These are phyloP conservation scores for Claviceps purpurea DNA, from an alignment of 2,329 filamentous ascomycete species.

Conservation along the genomic window DNA sequence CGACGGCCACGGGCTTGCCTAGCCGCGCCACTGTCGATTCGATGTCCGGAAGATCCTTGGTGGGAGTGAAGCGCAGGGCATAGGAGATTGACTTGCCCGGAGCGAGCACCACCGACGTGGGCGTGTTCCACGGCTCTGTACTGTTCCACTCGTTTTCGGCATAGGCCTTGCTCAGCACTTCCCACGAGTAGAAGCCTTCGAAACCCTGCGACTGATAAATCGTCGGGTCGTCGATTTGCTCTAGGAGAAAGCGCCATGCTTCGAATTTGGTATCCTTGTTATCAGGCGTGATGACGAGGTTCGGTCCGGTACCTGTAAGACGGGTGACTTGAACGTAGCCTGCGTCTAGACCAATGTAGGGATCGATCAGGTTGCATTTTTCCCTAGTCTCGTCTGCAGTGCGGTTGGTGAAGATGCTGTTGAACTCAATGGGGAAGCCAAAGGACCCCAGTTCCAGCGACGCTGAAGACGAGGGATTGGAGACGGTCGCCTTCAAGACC, in stretches of 20 bases:
- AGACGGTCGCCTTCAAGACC: conserved; percentile 20
- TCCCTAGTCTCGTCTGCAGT: conserved; percentile 32
- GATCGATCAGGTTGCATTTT: conserved; percentile 42
- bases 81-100: conserved; percentile 32
- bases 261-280: conserved; percentile 29
- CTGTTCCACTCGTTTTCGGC: conserved; percentile 41
- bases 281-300: conserved; percentile 41
- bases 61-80: conserved; percentile 38
- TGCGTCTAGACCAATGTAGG: conserved; percentile 46
- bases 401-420: conserved; percentile 45
- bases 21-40: conserved; percentile 30
- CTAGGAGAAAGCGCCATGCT: conserved; percentile 39
- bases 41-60: conserved; percentile 30
- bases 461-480: conserved; percentile 24
- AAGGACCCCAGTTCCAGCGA: conserved; percentile 43
- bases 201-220: conserved; percentile 40
- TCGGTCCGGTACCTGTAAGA: conserved; percentile 36
- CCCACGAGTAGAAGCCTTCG: conserved; percentile 49
- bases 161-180: conserved; percentile 38
- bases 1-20: conserved; percentile 34
- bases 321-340: conserved; percentile 42
- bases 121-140: conserved; percentile 39
- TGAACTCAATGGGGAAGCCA: conserved; percentile 46
- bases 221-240: conserved; percentile 25
- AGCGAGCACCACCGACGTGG: conserved; percentile 31